Conservation (phyloP, 2,329 filamentous ascomycete genomes). For the Cordyceps cicadae region DNA sequence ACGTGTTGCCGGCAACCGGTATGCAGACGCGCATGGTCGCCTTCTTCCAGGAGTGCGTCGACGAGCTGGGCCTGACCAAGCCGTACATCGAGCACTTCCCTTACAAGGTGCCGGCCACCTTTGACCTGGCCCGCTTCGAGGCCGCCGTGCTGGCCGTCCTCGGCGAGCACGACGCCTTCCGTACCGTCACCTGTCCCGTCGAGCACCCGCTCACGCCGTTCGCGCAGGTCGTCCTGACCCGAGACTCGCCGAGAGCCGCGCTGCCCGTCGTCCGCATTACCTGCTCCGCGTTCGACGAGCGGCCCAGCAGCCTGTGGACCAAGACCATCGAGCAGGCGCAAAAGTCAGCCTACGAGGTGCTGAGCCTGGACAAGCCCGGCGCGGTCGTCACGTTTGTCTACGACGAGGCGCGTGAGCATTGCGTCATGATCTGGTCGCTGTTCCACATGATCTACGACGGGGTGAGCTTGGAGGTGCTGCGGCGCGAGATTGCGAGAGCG, state of each 20-base stretch:
- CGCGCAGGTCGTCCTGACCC: constrained; percentile 11
- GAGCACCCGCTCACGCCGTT: constrained; percentile 13
- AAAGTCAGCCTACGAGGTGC: constrained; percentile 7
- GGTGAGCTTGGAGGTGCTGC: constrained; percentile 9
- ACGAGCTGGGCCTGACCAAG: constrained; percentile 5
- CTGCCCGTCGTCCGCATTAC: constrained; percentile 7
- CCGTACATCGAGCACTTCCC: constrained; percentile 12
- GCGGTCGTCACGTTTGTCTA: constrained; percentile 10
- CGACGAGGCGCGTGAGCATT: constrained; percentile 5
- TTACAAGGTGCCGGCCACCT: constrained; percentile 9
- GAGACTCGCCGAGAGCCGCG: background rate
- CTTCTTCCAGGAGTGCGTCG: constrained; percentile 9
- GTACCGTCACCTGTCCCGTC: constrained; percentile 11
- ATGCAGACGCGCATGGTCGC: constrained; percentile 11
- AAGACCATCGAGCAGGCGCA: constrained; percentile 8
- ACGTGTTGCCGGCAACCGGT: constrained; percentile 9
- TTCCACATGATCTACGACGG: constrained; percentile 25
- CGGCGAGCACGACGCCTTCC: constrained; percentile 12
- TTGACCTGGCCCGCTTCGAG: constrained; percentile 12
- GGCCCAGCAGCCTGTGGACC: constrained; percentile 7
- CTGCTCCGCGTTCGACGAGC: constrained; percentile 9
- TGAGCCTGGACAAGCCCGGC: constrained; percentile 5
- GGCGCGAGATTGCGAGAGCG: constrained; percentile 9
- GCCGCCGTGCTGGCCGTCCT: constrained; percentile 11
- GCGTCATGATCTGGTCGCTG: constrained; percentile 23